Conservation (phyloP, 106 monocot genomes). For the Acanthochlamys bracteata region DNA sequence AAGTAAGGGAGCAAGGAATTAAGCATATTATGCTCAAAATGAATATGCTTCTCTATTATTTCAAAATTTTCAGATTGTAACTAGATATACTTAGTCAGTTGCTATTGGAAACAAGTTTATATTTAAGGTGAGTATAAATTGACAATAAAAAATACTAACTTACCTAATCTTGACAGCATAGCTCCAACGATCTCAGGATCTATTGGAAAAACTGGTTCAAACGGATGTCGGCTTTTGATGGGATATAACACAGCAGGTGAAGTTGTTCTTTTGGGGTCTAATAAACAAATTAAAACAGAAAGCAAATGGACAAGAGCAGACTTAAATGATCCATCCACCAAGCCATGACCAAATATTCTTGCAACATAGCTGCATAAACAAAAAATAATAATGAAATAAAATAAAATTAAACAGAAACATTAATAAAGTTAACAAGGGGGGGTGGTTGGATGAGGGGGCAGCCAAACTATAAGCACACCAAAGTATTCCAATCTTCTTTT, state of each 20-base stretch:
- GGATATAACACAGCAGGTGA: constrained; percentile 29
- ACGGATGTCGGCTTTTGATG: constrained; percentile 37
- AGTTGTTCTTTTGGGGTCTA: constrained; percentile 56
- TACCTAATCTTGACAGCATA: constrained; percentile 50
- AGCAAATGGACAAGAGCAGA: constrained; percentile 47
- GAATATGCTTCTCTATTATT: too few relatives aligned
- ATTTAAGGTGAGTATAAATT: background rate
- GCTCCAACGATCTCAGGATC: constrained; percentile 41
- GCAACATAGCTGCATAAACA: constrained; percentile 39
- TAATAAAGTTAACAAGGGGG: background rate
- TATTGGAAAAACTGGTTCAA: constrained; percentile 33
- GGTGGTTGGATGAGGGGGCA: too few relatives aligned
- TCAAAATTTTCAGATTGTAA: too few relatives aligned
- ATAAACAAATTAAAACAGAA: constrained; percentile 47
- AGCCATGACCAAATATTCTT: constrained; percentile 40
- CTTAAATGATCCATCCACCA: constrained; percentile 33
- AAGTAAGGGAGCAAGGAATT: too few relatives aligned
- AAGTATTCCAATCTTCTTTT: too few relatives aligned
- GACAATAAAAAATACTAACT: background rate
- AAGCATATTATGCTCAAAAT: too few relatives aligned
- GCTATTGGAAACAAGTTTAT: too few relatives aligned
- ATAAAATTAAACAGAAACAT: background rate
- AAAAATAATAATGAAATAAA: background rate
- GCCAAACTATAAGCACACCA: too few relatives aligned
- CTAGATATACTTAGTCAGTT: too few relatives aligned